Evolutionary conservation across 2,329 filamentous ascomycete species (phyloP).

Genomic region (Verticillium alfalfae): DNA sequence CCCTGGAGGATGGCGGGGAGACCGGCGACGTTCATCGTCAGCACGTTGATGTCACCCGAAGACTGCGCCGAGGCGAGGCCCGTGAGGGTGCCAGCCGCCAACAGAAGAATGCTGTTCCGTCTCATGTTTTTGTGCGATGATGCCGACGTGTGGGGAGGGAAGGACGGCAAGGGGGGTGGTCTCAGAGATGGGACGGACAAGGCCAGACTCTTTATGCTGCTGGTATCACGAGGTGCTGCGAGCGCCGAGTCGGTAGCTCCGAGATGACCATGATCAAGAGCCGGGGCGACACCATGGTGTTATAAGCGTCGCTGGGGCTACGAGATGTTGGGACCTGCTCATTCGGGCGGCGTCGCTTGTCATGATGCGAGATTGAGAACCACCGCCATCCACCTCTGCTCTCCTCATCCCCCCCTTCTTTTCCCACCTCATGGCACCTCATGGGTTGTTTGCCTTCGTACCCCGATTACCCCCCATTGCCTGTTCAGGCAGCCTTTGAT

Average conservation of each 20-base stretch:
- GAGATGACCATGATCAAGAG: too few relatives aligned
- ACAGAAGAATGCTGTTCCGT: conserved; percentile 2
- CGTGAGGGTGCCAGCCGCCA: conserved; percentile 3
- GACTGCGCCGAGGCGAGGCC: conserved; percentile 5
- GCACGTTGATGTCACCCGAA: conserved; percentile 38
- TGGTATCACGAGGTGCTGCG: conserved; percentile 33
- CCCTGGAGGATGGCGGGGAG: conserved; percentile 49
- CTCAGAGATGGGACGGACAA: background rate
- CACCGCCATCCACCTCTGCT: too few relatives aligned
- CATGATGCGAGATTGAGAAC: background rate
- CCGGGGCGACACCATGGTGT: background rate
- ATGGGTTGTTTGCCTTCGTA: background rate
- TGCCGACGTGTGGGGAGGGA: background rate
- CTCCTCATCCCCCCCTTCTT: background rate
- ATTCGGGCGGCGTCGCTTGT: background rate
- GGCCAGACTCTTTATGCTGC: background rate
- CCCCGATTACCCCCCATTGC: background rate
- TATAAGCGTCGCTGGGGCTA: background rate
- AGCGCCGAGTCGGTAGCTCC: too few relatives aligned
- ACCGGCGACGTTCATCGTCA: conserved; percentile 57
- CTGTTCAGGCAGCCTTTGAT: background rate
- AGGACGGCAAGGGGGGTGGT: background rate
- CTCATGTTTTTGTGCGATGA: background rate
- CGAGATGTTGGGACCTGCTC: background rate
- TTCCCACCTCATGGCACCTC: too few relatives aligned